A percentile compares a stretch with the other conserved stretches of the same genome.
These are phyloP conservation scores for Rhazya stricta DNA, from an alignment of 257 asterid species.

Conservation along the genomic window DNA sequence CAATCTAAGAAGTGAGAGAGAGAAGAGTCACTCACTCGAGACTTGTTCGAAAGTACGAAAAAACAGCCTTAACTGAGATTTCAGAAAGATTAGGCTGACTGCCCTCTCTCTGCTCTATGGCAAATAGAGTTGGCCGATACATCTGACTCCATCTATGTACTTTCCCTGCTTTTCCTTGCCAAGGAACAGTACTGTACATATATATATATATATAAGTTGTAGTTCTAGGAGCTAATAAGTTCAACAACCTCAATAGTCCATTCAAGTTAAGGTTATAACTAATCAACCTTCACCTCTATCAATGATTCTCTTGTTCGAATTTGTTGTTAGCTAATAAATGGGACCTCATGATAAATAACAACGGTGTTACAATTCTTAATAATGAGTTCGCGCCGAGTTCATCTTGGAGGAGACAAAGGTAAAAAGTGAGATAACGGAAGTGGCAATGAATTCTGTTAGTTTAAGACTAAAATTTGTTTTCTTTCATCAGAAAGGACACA, in stretches of 20 bases:
- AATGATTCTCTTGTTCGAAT: too few relatives aligned
- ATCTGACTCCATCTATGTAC: constrained; percentile 16
- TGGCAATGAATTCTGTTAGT: too few relatives aligned
- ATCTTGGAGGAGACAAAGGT: too few relatives aligned
- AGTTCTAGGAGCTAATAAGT: not conserved
- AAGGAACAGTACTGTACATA: constrained; percentile 1
- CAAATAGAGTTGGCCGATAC: constrained; percentile 8
- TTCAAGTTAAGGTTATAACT: not conserved
- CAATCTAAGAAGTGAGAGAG: constrained; percentile 7
- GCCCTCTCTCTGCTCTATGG: constrained; percentile 3
- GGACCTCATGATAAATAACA: too few relatives aligned
- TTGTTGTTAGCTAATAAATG: too few relatives aligned
- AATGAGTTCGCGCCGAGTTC: too few relatives aligned
- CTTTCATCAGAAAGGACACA: not conserved
- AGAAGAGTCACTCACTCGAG: not conserved
- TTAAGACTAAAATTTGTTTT: not conserved
- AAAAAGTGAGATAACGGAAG: too few relatives aligned
- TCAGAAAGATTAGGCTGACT: constrained; percentile 18
- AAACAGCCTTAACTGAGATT: constrained; percentile 20
- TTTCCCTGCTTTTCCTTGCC: constrained; percentile 18
- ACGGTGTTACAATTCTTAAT: too few relatives aligned
- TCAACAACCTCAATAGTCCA: not conserved
- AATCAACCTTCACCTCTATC: too few relatives aligned
- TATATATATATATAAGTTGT: not conserved
- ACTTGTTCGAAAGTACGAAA: constrained; percentile 19